Base-by-base conservation (phyloP, 768 basidiomycete genomes). In the Rhizopogon vinicolor region DNA sequence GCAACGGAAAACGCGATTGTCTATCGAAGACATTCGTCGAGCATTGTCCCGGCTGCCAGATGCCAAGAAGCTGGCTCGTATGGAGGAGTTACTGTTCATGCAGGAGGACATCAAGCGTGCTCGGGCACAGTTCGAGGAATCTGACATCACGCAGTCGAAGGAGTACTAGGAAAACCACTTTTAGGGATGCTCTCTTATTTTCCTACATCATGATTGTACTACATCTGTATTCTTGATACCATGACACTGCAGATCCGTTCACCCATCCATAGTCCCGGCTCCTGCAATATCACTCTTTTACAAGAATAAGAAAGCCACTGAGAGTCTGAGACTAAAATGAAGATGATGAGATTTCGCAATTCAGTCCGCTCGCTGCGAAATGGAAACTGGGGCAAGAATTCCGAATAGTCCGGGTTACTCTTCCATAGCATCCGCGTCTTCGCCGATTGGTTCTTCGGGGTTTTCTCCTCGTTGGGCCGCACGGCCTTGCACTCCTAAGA, bases 31-130 rank as follows among this genome's bases (percentile, higher is more conserved):
- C 65, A 74, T 96, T 48, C 80, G 91, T 25, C 82, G 87, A 56
- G 89, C 83, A 7, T 73, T 96, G 22, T 90, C 91, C 28, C 78
- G 86, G 48, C 87, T 89, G 3, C 89, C 89, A n/a, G 93, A 95
- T 64, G 86, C 89, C 33, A 93, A 93, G 72, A 95, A 95, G 68
- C 80, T 95, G 22, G 92, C 93, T 16, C 79, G 93, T 54, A 86
- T 95, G 84, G 93, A 96, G 68, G 93, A 96, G 66, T 72, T 96
- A 37, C 66, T 95, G 35, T 93, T 92, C 75, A 92, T 93, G 88
- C 91, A 93, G 67, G 91, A 93, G 66, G 93, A 93, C 63, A 94
- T 95, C 71, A 91, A 93, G 67, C 84, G 91, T 8, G 93, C 91
- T 4, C 81, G 87, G 44, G 85, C 84, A 10, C 87, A 91, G 64